Evolutionary conservation across 1,284 basidiomycete genomes (phyloP).

Genomic region (Apiotrichum siamense): DNA sequence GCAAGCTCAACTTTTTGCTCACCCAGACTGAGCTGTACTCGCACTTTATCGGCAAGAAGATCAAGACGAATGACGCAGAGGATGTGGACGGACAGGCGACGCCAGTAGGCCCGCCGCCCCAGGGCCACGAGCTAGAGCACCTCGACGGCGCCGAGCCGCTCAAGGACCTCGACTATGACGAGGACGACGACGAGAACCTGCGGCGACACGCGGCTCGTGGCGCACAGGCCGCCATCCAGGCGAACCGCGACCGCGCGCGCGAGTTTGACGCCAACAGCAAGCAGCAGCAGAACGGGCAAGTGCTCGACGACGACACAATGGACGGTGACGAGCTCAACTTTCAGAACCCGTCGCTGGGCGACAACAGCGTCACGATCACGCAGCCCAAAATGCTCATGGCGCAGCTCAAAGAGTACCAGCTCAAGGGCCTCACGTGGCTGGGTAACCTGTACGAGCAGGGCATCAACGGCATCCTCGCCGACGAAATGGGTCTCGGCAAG

Average conservation of each 20-base stretch:
- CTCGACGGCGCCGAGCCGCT: constrained; percentile 53
- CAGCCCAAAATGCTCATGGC: constrained; percentile 97
- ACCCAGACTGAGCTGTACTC: constrained; percentile 99
- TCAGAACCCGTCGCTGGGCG: constrained; percentile 95
- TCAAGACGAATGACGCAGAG: constrained; percentile 91
- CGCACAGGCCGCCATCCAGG: constrained; percentile 79
- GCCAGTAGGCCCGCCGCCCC: constrained; percentile 17
- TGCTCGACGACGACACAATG: constrained; percentile 44
- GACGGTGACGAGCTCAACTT: constrained; percentile 95
- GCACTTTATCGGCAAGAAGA: constrained; percentile 97
- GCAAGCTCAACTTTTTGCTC: constrained; percentile 98
- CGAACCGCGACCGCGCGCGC: constrained; percentile 72
- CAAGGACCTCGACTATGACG: constrained; percentile 86
- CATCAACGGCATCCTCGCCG: constrained; percentile 95
- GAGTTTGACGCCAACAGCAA: constrained; percentile 73
- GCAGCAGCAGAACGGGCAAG: constrained; percentile 52
- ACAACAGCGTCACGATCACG: constrained; percentile 73
- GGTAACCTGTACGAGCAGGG: constrained; percentile 98
- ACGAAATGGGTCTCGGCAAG: constrained; percentile 99
- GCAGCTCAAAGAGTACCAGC: constrained; percentile 95
- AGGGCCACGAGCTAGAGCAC: constrained; percentile 43
- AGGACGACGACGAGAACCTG: constrained; percentile 86
- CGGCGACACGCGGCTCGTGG: constrained; percentile 82
- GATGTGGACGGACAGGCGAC: constrained; percentile 60
- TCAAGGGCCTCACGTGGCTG: constrained; percentile 98